phyloP scores from a whole-genome alignment of 305 asterid genomes.

The Plantago coronopus region DNA sequence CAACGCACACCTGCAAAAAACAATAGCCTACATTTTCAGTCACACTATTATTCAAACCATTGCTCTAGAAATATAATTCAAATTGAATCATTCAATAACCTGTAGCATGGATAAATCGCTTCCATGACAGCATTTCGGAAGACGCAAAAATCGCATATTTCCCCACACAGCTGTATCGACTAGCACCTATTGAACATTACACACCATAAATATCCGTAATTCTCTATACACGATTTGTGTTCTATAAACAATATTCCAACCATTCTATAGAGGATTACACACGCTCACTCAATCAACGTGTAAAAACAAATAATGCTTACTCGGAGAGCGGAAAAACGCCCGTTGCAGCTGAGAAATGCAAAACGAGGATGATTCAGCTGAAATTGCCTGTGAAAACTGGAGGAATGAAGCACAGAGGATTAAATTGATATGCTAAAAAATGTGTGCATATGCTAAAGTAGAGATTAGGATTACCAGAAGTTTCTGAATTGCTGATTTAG shows the following conservation, averaged over 20 bases:
- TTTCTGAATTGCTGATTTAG: conserved; percentile 32
- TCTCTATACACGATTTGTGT: too few relatives aligned
- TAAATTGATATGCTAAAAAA: neutral
- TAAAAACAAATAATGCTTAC: neutral
- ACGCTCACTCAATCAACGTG: too few relatives aligned
- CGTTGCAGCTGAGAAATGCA: conserved; percentile 29
- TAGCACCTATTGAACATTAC: conserved; percentile 31
- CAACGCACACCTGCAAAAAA: conserved; percentile 40
- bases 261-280: too few relatives aligned
- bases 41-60: neutral
- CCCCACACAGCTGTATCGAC: conserved; percentile 29
- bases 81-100: too few relatives aligned
- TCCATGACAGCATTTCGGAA: conserved; percentile 30
- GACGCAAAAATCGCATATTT: conserved; percentile 32
- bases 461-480: conserved; percentile 35
- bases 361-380: conserved; percentile 28
- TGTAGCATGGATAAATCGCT: conserved; percentile 69
- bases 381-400: conserved; percentile 26
- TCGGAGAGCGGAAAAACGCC: conserved; percentile 16
- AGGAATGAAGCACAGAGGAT: conserved; percentile 1
- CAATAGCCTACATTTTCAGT: too few relatives aligned
- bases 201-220: conserved; percentile 21
- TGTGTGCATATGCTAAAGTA: neutral
- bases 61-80: conserved; percentile 10
- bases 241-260: too few relatives aligned